phyloP scores from a whole-genome alignment of 345 rosid genomes.

The Eucalyptus sideroxylon region DNA sequence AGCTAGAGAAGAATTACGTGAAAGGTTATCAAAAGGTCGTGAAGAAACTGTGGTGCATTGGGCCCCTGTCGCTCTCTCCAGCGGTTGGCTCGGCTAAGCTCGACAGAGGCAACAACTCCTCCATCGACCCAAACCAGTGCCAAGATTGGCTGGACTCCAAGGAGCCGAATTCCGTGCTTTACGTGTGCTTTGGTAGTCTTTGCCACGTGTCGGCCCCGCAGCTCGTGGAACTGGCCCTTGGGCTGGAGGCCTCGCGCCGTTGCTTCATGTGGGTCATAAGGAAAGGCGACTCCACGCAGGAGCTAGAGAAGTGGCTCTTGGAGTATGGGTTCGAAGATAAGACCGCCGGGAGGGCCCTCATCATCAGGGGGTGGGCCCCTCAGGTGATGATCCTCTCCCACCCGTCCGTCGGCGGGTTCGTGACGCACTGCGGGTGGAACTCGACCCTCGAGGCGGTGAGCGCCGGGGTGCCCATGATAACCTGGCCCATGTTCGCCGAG shows the following conservation, averaged over 20 bases:
- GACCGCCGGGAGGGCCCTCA: slow-evolving; percentile 12
- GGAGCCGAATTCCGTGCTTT: slow-evolving; percentile 18
- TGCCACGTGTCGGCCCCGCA: slow-evolving; percentile 10
- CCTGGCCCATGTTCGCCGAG: slow-evolving; percentile 57
- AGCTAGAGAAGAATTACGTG: slow-evolving; percentile 11
- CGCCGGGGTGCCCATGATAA: slow-evolving; percentile 33
- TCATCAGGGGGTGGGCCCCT: slow-evolving; percentile 53
- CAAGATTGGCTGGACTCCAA: slow-evolving; percentile 17
- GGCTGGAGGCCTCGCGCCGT: slow-evolving; percentile 18
- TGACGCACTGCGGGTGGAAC: slow-evolving; percentile 70
- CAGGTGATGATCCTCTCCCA: slow-evolving; percentile 47
- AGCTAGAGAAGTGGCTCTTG: slow-evolving; percentile 9
- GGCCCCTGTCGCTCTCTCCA: slow-evolving; percentile 15
- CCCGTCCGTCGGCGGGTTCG: slow-evolving; percentile 33
- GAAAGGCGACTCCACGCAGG: slow-evolving; percentile 7
- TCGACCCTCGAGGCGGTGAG: slow-evolving; percentile 39
- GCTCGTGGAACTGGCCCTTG: slow-evolving; percentile 23
- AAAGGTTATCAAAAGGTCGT: slow-evolving; percentile 1
- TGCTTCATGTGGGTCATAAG: slow-evolving; percentile 53
- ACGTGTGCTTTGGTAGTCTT: slow-evolving; percentile 37
- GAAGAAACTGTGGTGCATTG: slow-evolving; percentile 25
- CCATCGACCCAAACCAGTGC: slow-evolving; percentile 2
- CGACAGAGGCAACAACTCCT: slow-evolving; percentile 16
- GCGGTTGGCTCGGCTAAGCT: not conserved
- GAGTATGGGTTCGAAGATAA: slow-evolving; percentile 12